phyloP scores from a whole-genome alignment of 139 green algal genomes.

The Eudorina sp. region DNA sequence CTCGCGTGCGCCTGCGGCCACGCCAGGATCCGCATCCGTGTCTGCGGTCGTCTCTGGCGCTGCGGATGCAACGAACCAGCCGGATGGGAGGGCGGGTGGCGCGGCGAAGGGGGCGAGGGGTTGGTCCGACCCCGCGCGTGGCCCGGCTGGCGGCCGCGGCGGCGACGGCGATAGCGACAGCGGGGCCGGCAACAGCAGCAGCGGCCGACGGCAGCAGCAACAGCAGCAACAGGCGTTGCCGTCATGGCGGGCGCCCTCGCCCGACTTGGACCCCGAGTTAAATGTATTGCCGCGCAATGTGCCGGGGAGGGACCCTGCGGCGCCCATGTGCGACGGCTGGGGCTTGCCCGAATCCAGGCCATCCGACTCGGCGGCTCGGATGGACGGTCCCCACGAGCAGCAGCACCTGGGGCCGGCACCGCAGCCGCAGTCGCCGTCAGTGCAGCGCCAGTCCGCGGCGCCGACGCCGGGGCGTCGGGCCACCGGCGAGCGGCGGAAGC shows the following conservation, averaged over 20 bases:
- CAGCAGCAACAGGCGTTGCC: not conserved
- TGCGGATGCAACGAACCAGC: too few relatives aligned
- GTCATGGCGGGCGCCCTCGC: not conserved
- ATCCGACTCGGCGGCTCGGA: too few relatives aligned
- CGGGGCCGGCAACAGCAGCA: not conserved
- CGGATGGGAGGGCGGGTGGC: too few relatives aligned
- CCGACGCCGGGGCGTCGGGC: not conserved
- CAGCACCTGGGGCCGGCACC: not conserved
- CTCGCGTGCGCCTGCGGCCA: not conserved
- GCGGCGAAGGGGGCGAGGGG: too few relatives aligned
- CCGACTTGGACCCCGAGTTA: not conserved
- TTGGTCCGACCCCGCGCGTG: too few relatives aligned
- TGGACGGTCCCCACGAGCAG: too few relatives aligned
- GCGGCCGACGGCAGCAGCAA: not conserved
- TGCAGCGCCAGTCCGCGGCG: too few relatives aligned
- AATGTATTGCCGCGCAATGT: not conserved
- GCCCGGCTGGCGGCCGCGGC: not conserved
- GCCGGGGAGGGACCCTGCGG: too few relatives aligned
- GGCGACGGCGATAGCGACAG: not conserved
- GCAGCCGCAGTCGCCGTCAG: not conserved
- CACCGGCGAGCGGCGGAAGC: slow-evolving; percentile 27
- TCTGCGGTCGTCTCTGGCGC: not conserved
- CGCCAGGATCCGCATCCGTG: not conserved
- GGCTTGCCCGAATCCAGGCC: too few relatives aligned
- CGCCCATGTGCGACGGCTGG: too few relatives aligned